These are phyloP conservation scores for Alternaria gaisen DNA, from an alignment of 2,329 filamentous ascomycete species.

Conservation along the genomic window DNA sequence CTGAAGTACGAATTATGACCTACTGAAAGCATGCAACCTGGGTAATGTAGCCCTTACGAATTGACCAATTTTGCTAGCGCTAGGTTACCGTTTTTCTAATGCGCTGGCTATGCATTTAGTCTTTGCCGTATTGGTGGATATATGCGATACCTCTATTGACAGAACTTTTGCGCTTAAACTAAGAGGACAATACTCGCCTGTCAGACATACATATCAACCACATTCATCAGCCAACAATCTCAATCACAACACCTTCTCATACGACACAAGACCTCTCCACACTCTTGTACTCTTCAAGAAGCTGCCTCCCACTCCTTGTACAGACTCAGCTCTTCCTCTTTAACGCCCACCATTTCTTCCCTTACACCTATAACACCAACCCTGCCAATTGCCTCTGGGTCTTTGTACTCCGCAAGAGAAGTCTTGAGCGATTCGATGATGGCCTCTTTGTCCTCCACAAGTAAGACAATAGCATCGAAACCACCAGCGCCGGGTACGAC, in stretches of 20 bases:
- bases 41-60: neutral
- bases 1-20: neutral
- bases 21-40: neutral
- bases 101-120: neutral
- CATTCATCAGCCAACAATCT: neutral
- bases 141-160: neutral
- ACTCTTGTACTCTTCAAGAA: conserved; percentile 1
- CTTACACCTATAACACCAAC: conserved; percentile 75
- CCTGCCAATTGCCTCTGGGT: conserved; percentile 53
- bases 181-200: neutral
- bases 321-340: conserved; percentile 49
- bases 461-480: conserved; percentile 85
- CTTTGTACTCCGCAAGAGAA: conserved; percentile 73
- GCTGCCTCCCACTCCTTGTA: conserved; percentile 54
- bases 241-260: neutral
- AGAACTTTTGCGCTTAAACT: conserved; percentile 9
- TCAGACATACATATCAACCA: neutral
- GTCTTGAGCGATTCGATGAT: conserved; percentile 68
- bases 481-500: conserved; percentile 95
- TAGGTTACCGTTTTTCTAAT: neutral
- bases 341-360: conserved; percentile 75
- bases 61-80: neutral
- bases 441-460: conserved; percentile 76
- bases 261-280: neutral
- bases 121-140: neutral